phyloP scores from a whole-genome alignment of 179 eudicot species.

The Beta macrorhiza region DNA sequence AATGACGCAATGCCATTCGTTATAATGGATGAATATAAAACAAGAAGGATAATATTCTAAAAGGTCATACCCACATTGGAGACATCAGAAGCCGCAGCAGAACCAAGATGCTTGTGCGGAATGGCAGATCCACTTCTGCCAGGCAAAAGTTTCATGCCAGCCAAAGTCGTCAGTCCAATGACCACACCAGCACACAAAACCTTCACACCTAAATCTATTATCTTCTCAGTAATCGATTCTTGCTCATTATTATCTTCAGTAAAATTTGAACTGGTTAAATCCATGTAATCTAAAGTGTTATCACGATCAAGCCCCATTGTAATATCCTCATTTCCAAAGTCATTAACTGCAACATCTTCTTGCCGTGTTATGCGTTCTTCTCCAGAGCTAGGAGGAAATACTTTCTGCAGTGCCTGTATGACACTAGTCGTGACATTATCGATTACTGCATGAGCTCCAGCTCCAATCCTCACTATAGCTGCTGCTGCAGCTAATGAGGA shows the following conservation, averaged over 20 bases:
- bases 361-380: conserved; percentile 43
- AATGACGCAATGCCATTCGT: background rate
- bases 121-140: conserved; percentile 41
- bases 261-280: conserved; percentile 32
- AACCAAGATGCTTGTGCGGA: conserved; percentile 43
- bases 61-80: conserved; percentile 66
- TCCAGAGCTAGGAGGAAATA: conserved; percentile 62
- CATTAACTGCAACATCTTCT: conserved; percentile 43
- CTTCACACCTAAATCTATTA: conserved; percentile 81
- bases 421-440: conserved; percentile 82
- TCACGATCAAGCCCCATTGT: conserved; percentile 36
- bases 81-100: conserved; percentile 74
- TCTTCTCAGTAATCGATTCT: conserved; percentile 58
- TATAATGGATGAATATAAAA: background rate
- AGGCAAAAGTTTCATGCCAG: conserved; percentile 59
- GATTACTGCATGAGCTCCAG: conserved; percentile 90
- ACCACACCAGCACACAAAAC: conserved; percentile 87
- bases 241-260: conserved; percentile 47
- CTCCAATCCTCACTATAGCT: conserved; percentile 89
- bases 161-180: conserved; percentile 69
- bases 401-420: conserved; percentile 71
- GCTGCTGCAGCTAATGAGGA: conserved; percentile 96
- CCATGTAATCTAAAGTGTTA: conserved; percentile 28
- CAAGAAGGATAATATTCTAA: conserved; percentile 4
- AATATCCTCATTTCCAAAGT: conserved; percentile 30